Percentiles rank a stretch among this genome's conserved stretches.
phyloP scores from a whole-genome alignment of 345 rosid genomes.

The Cochlearia excelsa region DNA sequence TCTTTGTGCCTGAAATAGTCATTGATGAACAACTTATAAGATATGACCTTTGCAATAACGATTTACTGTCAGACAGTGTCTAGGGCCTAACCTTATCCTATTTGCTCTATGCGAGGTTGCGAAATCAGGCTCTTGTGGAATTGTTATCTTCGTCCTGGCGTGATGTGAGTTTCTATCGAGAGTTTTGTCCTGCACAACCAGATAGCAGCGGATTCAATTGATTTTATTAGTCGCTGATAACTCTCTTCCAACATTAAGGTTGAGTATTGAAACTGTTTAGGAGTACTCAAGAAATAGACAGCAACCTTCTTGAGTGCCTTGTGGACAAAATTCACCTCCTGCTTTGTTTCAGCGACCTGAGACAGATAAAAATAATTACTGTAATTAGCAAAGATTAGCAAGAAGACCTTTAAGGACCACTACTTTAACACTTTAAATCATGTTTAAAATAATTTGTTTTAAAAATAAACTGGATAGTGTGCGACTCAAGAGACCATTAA shows the following conservation, averaged over 20 bases:
- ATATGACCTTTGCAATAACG: background rate
- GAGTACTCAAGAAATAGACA: slow-evolving; percentile 10
- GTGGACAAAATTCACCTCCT: slow-evolving; percentile 63
- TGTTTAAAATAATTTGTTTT: background rate
- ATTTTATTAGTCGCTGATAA: background rate
- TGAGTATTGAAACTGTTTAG: slow-evolving; percentile 2
- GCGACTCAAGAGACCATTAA: too few species aligned
- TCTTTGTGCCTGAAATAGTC: slow-evolving; percentile 59
- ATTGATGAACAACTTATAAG: slow-evolving; percentile 23
- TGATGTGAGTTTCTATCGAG: slow-evolving; percentile 41
- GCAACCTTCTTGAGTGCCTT: slow-evolving; percentile 74
- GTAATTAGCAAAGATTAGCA: background rate
- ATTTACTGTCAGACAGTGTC: slow-evolving; percentile 12
- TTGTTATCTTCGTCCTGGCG: slow-evolving; percentile 57
- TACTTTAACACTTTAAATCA: background rate
- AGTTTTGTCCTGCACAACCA: slow-evolving; percentile 52
- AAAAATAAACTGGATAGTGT: too few species aligned
- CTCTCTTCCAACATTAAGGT: background rate
- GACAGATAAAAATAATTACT: slow-evolving; percentile 6
- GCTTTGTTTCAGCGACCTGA: slow-evolving; percentile 62
- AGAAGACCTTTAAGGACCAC: background rate
- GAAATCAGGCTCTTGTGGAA: slow-evolving; percentile 89
- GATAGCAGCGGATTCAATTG: background rate
- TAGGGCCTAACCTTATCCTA: slow-evolving; percentile 53
- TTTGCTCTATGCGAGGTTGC: slow-evolving; percentile 84